Base-by-base conservation (phyloP, 441 rosid species). In the Francoa sonchifolia region DNA sequence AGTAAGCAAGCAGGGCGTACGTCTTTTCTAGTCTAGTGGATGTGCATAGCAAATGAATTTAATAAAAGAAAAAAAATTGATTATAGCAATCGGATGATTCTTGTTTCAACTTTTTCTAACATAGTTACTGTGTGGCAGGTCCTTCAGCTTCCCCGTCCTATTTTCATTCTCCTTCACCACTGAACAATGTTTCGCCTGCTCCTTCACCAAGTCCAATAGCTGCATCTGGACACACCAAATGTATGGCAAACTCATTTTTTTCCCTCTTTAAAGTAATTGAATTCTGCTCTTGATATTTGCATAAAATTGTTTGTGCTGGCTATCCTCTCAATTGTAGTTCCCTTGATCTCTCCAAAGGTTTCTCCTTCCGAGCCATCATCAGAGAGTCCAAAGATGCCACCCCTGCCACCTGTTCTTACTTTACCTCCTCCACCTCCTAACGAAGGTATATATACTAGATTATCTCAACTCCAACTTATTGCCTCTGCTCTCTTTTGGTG, bases 381-480 rank as follows among this genome's bases (percentile, higher is more conserved):
- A 45, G 66, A 57, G 61, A 72, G 68, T 59, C 76, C 82, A 36
- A 74, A 75, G 44, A 52, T 50, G 69, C 77, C 79, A 26, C 65
- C 55, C 22, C 46, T 52, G 30, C 80, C 82, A 22, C 94, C 76
- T 11, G 52, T 80, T 33, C 81, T 41, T 26, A 62, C 83, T 44
- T 69, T 89, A 41, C 98, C 92, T 8, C 94, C 92, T 44, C 98
- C 98, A 40, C 98, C 98, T 55, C 96, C 96, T 41, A 89, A 77
- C 67, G 71, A 65, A 73, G 97, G 98, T 87, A 54, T 11, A 32
- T 6, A 17, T 13, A 42, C 42, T 19, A 41, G 34, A 12, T 37
- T 48, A 38, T 5, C 8, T 11, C 4, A 14, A n/a, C n/a, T n/a
- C n/a, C n/a, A n/a, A n/a, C n/a, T n/a, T n/a, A n/a, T n/a, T n/a